These are phyloP conservation scores for Exophiala calicioides DNA, from an alignment of 2,329 filamentous ascomycete genomes.

Conservation along the genomic window DNA sequence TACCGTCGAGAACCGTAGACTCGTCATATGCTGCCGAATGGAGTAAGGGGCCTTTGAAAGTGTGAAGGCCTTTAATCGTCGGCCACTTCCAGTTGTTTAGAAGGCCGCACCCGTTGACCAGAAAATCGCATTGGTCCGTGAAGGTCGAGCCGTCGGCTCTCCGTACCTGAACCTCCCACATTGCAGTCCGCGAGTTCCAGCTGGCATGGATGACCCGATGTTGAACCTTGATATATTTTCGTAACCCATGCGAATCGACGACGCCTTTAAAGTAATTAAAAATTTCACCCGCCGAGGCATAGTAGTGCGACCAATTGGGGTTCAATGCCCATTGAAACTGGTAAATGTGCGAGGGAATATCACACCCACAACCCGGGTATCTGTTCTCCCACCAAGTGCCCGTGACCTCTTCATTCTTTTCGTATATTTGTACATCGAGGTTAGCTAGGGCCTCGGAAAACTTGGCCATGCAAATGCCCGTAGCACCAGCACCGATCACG, in stretches of 20 bases:
- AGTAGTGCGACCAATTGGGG: constrained; percentile 30
- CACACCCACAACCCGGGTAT: constrained; percentile 44
- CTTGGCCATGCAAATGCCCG: background rate
- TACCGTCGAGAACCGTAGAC: constrained; percentile 30
- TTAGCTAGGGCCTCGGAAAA: background rate
- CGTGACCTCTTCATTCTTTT: constrained; percentile 39
- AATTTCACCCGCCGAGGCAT: constrained; percentile 31
- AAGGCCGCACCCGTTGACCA: constrained; percentile 34
- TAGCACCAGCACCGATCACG: background rate
- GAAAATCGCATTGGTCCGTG: constrained; percentile 31
- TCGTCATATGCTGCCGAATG: constrained; percentile 38
- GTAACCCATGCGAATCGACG: no score
- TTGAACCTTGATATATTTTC: constrained; percentile 33
- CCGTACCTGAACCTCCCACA: constrained; percentile 34
- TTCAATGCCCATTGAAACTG: constrained; percentile 40
- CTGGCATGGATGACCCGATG: constrained; percentile 30
- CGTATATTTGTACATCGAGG: constrained; percentile 24
- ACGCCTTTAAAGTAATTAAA: constrained; percentile 32
- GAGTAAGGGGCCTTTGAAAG: constrained; percentile 38
- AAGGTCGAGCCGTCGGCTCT: constrained; percentile 19
- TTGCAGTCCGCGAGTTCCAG: constrained; percentile 34
- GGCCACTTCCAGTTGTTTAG: constrained; percentile 47
- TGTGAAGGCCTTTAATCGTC: constrained; percentile 37
- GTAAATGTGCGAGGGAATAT: constrained; percentile 37
- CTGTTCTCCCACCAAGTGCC: constrained; percentile 43